These are phyloP conservation scores for Mortierella hygrophila DNA, from an alignment of 192 early-diverging fungal species.

Conservation along the genomic window DNA sequence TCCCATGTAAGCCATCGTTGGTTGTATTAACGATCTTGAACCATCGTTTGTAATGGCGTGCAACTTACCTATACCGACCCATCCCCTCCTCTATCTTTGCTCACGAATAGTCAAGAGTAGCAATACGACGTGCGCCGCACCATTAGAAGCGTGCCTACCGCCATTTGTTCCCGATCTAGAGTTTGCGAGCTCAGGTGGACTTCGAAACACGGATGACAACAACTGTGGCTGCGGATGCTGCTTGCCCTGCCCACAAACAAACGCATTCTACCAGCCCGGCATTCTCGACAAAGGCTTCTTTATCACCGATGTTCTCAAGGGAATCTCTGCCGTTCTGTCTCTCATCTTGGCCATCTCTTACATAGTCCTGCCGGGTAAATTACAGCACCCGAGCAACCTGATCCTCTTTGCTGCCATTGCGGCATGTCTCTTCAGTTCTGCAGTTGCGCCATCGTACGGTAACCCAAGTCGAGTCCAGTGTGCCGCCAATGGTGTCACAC, in stretches of 20 bases:
- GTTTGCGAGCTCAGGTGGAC: slow-evolving; percentile 25
- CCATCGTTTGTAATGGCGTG: slow-evolving; percentile 31
- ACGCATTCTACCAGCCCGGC: slow-evolving; percentile 56
- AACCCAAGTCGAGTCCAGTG: slow-evolving; percentile 57
- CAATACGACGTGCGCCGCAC: slow-evolving; percentile 28
- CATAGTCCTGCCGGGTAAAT: slow-evolving; percentile 57
- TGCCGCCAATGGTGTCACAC: slow-evolving; percentile 15
- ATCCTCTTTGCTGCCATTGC: slow-evolving; percentile 53
- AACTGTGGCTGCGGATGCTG: slow-evolving; percentile 57
- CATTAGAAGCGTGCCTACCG: slow-evolving; percentile 27
- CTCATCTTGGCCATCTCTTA: slow-evolving; percentile 58
- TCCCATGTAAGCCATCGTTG: background rate
- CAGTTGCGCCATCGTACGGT: slow-evolving; percentile 46
- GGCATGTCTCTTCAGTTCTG: slow-evolving; percentile 42
- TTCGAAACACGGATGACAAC: slow-evolving; percentile 25
- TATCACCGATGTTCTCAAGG: slow-evolving; percentile 58
- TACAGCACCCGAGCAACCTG: slow-evolving; percentile 59
- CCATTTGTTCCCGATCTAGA: slow-evolving; percentile 54
- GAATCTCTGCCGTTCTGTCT: slow-evolving; percentile 40
- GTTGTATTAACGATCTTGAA: too few relatives aligned
- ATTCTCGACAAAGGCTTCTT: slow-evolving; percentile 53
- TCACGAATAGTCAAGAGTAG: slow-evolving; percentile 14
- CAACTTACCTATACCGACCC: slow-evolving; percentile 42
- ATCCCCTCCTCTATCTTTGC: background rate
- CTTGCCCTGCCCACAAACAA: slow-evolving; percentile 59